These are phyloP conservation scores for Pestalotiopsis sp. DNA, from an alignment of 2,329 filamentous ascomycete species.

Conservation along the genomic window DNA sequence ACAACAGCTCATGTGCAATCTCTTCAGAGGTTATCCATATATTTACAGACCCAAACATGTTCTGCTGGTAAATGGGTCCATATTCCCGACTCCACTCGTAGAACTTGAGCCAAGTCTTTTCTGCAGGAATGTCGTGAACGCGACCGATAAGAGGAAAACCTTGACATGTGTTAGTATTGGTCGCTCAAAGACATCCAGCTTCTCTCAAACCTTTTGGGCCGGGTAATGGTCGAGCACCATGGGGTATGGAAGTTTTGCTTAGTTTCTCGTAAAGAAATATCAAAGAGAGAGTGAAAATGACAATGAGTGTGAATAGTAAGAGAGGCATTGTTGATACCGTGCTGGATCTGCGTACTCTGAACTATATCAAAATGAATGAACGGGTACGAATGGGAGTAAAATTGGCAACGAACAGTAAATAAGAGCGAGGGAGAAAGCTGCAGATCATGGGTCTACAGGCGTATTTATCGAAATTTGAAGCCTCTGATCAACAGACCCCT, in stretches of 20 bases:
- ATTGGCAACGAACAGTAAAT: not conserved
- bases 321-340: not conserved
- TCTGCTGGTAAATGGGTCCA: slow-evolving; percentile 48
- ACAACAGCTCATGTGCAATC: slow-evolving; percentile 47
- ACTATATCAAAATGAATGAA: not conserved
- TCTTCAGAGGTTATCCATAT: slow-evolving; percentile 51
- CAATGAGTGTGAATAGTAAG: not conserved
- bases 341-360: not conserved
- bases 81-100: slow-evolving; percentile 49
- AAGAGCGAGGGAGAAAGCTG: not conserved
- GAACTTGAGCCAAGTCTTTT: slow-evolving; percentile 48
- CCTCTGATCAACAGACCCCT: not conserved
- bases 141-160: slow-evolving; percentile 46
- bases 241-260: not conserved
- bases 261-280: not conserved
- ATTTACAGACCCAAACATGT: slow-evolving; percentile 48
- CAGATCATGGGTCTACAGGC: not conserved
- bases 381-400: not conserved
- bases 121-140: slow-evolving; percentile 45
- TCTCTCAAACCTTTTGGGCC: slow-evolving; percentile 4
- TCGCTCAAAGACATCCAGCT: not conserved
- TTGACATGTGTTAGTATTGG: slow-evolving; percentile 22
- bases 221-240: not conserved
- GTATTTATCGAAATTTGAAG: not conserved
- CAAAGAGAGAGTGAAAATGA: not conserved